Evolutionary conservation across 2,329 filamentous ascomycete species (phyloP).

Genomic region (Fusarium goolgardi): DNA sequence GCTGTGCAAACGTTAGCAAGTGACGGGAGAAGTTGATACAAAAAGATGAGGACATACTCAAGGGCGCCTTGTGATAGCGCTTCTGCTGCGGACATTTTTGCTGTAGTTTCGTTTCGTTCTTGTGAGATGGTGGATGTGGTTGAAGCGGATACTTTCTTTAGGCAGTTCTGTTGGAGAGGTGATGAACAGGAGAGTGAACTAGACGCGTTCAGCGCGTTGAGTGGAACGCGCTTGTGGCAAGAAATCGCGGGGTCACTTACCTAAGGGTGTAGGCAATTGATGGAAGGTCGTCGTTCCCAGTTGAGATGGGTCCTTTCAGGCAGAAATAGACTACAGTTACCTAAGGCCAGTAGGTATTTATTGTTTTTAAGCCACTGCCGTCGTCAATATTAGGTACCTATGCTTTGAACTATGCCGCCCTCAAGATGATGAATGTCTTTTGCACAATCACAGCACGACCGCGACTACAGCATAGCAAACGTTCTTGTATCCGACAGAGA

Average conservation of each 20-base stretch:
- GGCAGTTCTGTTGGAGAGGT: constrained; percentile 24
- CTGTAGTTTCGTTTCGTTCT: constrained; percentile 21
- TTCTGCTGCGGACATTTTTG: constrained; percentile 53
- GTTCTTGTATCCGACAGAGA: background rate
- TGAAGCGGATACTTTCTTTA: constrained; percentile 8
- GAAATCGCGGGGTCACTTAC: constrained; percentile 48
- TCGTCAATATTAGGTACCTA: background rate
- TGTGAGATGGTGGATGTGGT: constrained; percentile 10
- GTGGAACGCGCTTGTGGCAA: constrained; percentile 44
- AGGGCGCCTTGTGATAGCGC: constrained; percentile 62
- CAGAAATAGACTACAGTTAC: background rate
- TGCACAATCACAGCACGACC: background rate
- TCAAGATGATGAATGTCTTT: background rate
- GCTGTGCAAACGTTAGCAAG: constrained; percentile 33
- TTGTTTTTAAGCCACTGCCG: background rate
- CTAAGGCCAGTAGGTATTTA: background rate
- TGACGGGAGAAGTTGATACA: background rate
- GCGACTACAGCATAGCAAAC: background rate
- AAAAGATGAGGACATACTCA: constrained; percentile 54
- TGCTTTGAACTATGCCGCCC: background rate
- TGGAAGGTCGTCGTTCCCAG: background rate
- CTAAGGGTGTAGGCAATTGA: constrained; percentile 26
- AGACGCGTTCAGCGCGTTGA: constrained; percentile 55
- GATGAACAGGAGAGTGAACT: constrained; percentile 24
- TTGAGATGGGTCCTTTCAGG: background rate